Evolutionary conservation across 352 stramenopile species (phyloP).

Genomic region (Phytophthora sp.): DNA sequence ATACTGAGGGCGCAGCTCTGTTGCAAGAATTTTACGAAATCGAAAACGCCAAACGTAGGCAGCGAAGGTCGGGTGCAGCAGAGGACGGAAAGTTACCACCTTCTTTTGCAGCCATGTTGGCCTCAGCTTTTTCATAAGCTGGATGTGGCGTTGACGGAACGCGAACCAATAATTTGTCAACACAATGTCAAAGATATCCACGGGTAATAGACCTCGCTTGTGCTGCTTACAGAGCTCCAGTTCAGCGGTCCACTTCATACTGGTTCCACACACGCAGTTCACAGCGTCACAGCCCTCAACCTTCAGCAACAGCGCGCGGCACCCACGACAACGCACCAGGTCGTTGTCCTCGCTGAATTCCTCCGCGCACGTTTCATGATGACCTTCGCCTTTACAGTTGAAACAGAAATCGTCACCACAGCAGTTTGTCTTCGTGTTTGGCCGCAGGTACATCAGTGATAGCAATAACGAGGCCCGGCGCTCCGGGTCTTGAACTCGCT

Average conservation of each 20-base stretch:
- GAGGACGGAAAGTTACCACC: too few species aligned
- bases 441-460: constrained; percentile 33
- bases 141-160: not conserved
- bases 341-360: constrained; percentile 26
- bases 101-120: too few species aligned
- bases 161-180: constrained; percentile 8
- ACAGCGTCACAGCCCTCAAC: constrained; percentile 56
- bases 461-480: constrained; percentile 46
- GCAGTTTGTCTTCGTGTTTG: constrained; percentile 38
- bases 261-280: constrained; percentile 50
- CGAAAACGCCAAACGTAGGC: too few species aligned
- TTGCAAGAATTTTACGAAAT: too few species aligned
- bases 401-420: constrained; percentile 53
- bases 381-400: constrained; percentile 47
- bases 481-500: constrained; percentile 39
- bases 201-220: constrained; percentile 24
- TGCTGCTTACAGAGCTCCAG: constrained; percentile 7
- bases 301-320: constrained; percentile 50
- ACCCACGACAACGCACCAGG: constrained; percentile 49
- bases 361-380: constrained; percentile 35
- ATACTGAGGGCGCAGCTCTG: not conserved
- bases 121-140: not conserved
- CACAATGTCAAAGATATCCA: constrained; percentile 34
- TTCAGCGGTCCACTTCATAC: constrained; percentile 47
- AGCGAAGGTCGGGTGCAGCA: too few species aligned